phyloP scores from a whole-genome alignment of 305 asterid species.

The Fraxinus floribunda region DNA sequence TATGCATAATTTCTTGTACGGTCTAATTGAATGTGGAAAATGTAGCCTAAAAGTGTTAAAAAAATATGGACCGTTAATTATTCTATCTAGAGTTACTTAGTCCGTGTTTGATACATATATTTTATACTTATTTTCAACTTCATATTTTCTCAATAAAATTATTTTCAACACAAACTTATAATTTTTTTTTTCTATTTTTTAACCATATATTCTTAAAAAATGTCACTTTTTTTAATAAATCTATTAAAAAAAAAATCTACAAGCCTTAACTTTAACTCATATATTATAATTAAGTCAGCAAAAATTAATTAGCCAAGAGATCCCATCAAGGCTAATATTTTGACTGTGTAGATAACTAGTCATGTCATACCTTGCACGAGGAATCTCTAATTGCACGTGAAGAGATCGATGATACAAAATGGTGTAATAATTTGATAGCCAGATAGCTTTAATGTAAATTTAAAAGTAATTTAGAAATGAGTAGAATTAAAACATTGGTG shows the following conservation, averaged over 20 bases:
- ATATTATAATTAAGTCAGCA: no score
- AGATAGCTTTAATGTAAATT: no score
- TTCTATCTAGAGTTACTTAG: neutral
- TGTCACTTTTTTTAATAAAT: neutral
- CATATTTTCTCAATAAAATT: no score
- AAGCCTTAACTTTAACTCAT: neutral
- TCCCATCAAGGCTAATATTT: neutral
- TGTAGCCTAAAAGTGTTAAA: neutral
- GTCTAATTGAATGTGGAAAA: neutral
- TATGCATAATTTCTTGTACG: neutral
- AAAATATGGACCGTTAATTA: neutral
- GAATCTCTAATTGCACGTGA: slow-evolving; percentile 1
- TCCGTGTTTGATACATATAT: neutral
- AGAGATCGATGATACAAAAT: neutral
- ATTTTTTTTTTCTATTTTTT: no score
- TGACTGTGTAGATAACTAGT: neutral
- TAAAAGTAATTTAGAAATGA: no score
- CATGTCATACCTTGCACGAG: neutral
- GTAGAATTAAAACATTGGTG: neutral
- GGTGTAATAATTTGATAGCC: neutral
- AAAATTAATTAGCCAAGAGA: neutral
- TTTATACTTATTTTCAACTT: neutral
- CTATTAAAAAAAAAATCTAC: neutral
- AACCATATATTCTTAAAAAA: no score
- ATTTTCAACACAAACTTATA: neutral